phyloP scores from a whole-genome alignment of 1,284 basidiomycete genomes.

The Stygiomarasmius scandens region DNA sequence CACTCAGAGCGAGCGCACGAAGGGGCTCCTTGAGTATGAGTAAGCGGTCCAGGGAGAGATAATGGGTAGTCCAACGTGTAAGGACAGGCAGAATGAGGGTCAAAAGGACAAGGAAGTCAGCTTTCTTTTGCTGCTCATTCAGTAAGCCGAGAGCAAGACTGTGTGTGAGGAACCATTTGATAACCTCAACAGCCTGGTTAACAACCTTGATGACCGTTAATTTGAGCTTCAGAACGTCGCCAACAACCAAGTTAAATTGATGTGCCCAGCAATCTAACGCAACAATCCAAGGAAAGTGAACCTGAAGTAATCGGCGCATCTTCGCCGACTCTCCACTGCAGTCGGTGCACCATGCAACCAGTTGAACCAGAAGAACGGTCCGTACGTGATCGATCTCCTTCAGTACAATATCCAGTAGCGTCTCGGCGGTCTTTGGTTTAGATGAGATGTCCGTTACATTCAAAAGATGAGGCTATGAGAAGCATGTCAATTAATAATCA shows the following conservation, averaged over 20 bases:
- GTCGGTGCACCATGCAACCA: slow-evolving; percentile 33
- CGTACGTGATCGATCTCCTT: slow-evolving; percentile 26
- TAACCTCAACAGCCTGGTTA: slow-evolving; percentile 26
- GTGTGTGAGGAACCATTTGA: slow-evolving; percentile 39
- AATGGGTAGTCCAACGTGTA: slow-evolving; percentile 36
- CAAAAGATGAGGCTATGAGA: slow-evolving; percentile 22
- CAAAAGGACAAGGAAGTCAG: slow-evolving; percentile 1
- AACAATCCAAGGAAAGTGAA: slow-evolving; percentile 23
- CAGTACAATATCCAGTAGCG: slow-evolving; percentile 28
- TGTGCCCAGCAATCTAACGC: slow-evolving; percentile 36
- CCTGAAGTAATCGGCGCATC: slow-evolving; percentile 27
- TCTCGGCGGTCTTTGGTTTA: slow-evolving; percentile 32
- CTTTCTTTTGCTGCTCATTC: slow-evolving; percentile 19
- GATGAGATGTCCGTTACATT: slow-evolving; percentile 27
- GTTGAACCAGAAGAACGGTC: slow-evolving; percentile 17
- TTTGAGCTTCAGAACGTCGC: slow-evolving; percentile 28
- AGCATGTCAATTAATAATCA: neutral
- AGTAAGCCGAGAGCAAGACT: slow-evolving; percentile 30
- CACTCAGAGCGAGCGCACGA: slow-evolving; percentile 11
- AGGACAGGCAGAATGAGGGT: slow-evolving; percentile 32
- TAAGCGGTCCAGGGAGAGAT: slow-evolving; percentile 23
- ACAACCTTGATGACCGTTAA: slow-evolving; percentile 15
- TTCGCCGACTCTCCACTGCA: slow-evolving; percentile 35
- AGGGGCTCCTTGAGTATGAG: slow-evolving; percentile 23
- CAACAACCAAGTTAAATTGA: slow-evolving; percentile 35